phyloP scores from a whole-genome alignment of 495 filamentous ascomycete genomes.

The Xylaria cubensis region DNA sequence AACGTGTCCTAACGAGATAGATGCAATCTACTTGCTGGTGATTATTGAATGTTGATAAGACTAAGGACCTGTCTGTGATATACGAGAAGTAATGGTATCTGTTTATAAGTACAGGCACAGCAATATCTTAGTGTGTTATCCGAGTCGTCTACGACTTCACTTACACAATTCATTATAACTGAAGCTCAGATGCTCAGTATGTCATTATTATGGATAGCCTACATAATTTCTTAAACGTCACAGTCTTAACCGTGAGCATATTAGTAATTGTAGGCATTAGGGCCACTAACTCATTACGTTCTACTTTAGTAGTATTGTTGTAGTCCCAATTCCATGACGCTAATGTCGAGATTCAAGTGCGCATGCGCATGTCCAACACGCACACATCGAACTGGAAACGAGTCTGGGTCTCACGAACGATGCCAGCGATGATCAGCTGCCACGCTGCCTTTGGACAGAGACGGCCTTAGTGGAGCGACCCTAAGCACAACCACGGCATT shows the following conservation, averaged over 20 bases:
- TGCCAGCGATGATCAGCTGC: not conserved
- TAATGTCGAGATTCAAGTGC: not conserved
- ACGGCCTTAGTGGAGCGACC: not conserved
- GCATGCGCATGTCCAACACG: not conserved
- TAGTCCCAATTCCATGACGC: no score
- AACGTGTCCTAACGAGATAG: not conserved
- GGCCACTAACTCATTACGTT: no score
- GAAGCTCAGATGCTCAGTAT: not conserved
- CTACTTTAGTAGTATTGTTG: no score
- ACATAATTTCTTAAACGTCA: not conserved
- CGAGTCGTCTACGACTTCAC: not conserved
- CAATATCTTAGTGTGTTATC: not conserved
- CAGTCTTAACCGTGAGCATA: no score
- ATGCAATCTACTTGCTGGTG: not conserved
- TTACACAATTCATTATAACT: not conserved
- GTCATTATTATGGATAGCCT: not conserved
- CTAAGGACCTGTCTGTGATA: not conserved
- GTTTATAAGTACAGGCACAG: not conserved
- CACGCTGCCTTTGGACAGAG: not conserved
- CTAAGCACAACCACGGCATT: not conserved
- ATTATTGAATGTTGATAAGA: not conserved
- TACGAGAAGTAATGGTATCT: not conserved
- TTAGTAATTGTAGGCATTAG: no score
- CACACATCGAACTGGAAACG: not conserved
- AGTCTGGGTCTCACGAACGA: slow-evolving; percentile 1